These are phyloP conservation scores for Lepiota brunneoincarnata DNA, from an alignment of 768 basidiomycete species.

Conservation along the genomic window DNA sequence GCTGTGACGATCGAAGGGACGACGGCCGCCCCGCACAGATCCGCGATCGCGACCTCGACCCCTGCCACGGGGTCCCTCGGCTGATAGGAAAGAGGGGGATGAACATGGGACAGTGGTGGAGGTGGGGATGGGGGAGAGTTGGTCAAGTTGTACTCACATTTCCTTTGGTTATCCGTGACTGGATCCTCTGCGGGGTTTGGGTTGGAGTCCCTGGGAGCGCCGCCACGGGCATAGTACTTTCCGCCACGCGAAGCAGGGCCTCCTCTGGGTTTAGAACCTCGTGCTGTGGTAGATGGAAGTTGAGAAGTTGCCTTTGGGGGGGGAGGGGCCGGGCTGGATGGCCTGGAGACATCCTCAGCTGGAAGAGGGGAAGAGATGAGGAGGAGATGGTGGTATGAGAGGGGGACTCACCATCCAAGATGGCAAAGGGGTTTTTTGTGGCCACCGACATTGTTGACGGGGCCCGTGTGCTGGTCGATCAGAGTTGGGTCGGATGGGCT, in stretches of 20 bases:
- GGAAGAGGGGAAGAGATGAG: conserved; percentile 18
- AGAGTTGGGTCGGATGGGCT: conserved; percentile 14
- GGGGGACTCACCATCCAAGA: conserved; percentile 68
- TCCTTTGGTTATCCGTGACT: conserved; percentile 28
- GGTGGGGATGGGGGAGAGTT: conserved; percentile 1
- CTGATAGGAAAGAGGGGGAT: conserved; percentile 22
- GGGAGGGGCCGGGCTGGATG: conserved; percentile 35
- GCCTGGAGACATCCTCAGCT: conserved; percentile 47
- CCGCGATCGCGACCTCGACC: conserved; percentile 50
- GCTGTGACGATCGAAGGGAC: conserved; percentile 84
- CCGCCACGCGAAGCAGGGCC: conserved; percentile 67
- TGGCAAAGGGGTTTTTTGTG: conserved; percentile 81
- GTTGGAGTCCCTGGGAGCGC: conserved; percentile 33
- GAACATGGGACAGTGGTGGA: neutral
- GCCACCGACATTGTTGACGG: conserved; percentile 89
- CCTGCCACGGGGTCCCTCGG: conserved; percentile 49
- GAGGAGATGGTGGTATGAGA: conserved; percentile 16
- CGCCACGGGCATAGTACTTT: conserved; percentile 63
- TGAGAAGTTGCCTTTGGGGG: conserved; percentile 16
- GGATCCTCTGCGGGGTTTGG: conserved; percentile 27
- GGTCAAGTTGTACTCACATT: conserved; percentile 27
- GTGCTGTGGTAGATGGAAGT: conserved; percentile 28
- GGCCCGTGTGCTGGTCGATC: conserved; percentile 40
- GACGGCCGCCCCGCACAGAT: conserved; percentile 58
- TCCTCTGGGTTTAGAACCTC: conserved; percentile 41